A percentile compares a stretch with the other conserved stretches of the same genome.
Evolutionary conservation across 2,329 filamentous ascomycete species (phyloP).

Genomic region (Bretziella fagacearum): DNA sequence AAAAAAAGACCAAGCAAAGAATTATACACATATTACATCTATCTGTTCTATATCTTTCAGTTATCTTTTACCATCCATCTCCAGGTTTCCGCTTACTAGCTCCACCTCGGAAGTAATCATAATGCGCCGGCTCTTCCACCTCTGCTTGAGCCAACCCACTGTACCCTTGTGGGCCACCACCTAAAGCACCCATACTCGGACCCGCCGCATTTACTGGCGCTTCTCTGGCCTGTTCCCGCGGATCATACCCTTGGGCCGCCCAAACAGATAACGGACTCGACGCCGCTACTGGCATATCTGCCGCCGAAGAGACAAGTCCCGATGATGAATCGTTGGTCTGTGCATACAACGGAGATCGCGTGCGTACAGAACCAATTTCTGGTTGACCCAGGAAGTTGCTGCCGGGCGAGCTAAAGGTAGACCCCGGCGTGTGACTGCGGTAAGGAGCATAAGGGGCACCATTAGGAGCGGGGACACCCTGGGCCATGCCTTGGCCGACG

Average conservation of each 20-base stretch:
- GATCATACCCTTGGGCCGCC: constrained; percentile 22
- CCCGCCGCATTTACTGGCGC: constrained; percentile 19
- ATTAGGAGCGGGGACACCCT: constrained; percentile 6
- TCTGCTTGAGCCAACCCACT: constrained; percentile 41
- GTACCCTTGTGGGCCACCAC: constrained; percentile 42
- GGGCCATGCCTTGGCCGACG: constrained; percentile 1
- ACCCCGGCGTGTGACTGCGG: constrained; percentile 14
- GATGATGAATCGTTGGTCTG: constrained; percentile 36
- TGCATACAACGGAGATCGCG: constrained; percentile 32
- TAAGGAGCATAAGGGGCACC: constrained; percentile 15
- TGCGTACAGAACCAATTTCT: constrained; percentile 19
- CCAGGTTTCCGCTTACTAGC: constrained; percentile 21
- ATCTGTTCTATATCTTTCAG: background rate
- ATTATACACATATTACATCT: constrained; percentile 14
- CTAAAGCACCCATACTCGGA: constrained; percentile 33
- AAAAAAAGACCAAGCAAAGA: constrained; percentile 8
- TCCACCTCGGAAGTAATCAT: constrained; percentile 39
- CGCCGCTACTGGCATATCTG: constrained; percentile 30
- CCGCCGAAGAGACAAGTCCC: constrained; percentile 36
- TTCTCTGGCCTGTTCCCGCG: constrained; percentile 15
- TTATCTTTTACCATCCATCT: constrained; percentile 23
- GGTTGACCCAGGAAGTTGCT: constrained; percentile 10
- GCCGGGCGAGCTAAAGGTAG: constrained; percentile 12
- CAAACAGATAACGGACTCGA: constrained; percentile 25
- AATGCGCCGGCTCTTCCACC: constrained; percentile 31